Percentiles rank a stretch among this genome's conserved stretches.
phyloP scores from a whole-genome alignment of 176 grass and related monocot species.

The Bothriochloa decipiens region DNA sequence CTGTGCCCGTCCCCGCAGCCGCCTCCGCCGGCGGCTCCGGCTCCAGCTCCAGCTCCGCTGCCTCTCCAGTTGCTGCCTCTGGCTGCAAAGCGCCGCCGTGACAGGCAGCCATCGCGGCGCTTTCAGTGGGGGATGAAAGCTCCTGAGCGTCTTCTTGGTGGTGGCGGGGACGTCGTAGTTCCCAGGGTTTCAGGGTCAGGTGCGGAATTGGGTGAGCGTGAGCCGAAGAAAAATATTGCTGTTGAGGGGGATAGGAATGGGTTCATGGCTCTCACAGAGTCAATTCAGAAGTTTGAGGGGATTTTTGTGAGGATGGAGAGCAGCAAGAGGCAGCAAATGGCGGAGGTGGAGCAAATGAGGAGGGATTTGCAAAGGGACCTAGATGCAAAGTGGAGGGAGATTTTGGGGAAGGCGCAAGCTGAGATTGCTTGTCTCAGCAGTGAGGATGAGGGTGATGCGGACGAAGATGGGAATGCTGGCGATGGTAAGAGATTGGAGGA shows the following conservation, averaged over 20 bases:
- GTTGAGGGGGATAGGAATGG: conserved; percentile 10
- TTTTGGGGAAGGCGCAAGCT: conserved; percentile 67
- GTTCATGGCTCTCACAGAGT: conserved; percentile 53
- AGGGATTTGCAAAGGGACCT: conserved; percentile 81
- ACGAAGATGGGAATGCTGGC: conserved; percentile 38
- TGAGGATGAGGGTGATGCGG: conserved; percentile 35
- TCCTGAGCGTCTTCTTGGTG: conserved; percentile 48
- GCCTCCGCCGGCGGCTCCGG: neutral
- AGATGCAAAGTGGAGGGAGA: conserved; percentile 67
- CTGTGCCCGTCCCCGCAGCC: conserved; percentile 22
- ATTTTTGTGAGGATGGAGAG: conserved; percentile 73
- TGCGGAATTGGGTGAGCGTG: conserved; percentile 36
- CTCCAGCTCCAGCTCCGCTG: neutral
- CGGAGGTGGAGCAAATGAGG: conserved; percentile 71
- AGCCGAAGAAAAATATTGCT: neutral
- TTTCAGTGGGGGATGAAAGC: conserved; percentile 53
- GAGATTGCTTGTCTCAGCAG: conserved; percentile 62
- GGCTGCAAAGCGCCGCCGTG: conserved; percentile 39
- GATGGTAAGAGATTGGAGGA: conserved; percentile 32
- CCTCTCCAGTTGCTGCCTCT: conserved; percentile 15
- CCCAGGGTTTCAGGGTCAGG: conserved; percentile 37
- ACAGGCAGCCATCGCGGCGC: conserved; percentile 48
- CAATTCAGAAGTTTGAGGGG: conserved; percentile 67
- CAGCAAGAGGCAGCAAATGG: conserved; percentile 69
- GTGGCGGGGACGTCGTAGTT: neutral